Base-by-base conservation (phyloP, 2,329 filamentous ascomycete genomes). In the Thermoascus crustaceus region DNA sequence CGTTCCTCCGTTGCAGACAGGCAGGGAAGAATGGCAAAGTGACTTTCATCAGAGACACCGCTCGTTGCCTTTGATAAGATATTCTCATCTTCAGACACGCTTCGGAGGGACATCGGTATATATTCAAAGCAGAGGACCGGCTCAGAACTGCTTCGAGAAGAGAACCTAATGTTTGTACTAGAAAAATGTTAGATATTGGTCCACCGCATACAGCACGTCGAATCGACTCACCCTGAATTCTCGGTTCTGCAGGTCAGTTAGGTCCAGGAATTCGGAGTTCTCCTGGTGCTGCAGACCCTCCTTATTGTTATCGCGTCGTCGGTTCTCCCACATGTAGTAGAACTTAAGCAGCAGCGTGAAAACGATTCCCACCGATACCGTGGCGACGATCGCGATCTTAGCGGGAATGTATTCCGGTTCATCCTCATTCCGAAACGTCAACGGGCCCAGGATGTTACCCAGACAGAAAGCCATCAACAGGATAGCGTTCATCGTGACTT, bases 401-500 rank as follows among this genome's bases (percentile, higher is more conserved):
- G 59, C 60, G 3, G 55, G 49, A 23, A 56, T 53, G 32, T 66
- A 67, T 10, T 61, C 52, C 2, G 66, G 65, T 11, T 63, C 63
- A 37, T 68, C 55, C 23, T 57, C 47, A 1, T 53, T 55, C 33
- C 61, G 60, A 45, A 69, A 69, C 1, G 64, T 66, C 40, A 66
- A 55, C 11, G 66, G 64, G 1, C 62, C 65, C 4, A 68, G 49
- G 34, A 68, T 66, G 42, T 67, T 68, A 2, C 61, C 64, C 5
- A 64, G 48, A 22, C 57, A 59, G 45, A 65, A 68, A 2, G 57
- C 50, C 35, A 68, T 57, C 7, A 69, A 53, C 6, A 65, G 49
- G n/a, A 71, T 45, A 0, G 66, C 67, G 25, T 67, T 69, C 31
- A 66, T 60, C 1, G 66, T 67, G 16, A 68, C 63, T 40, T 71